Conservation (phyloP, 1,284 basidiomycete genomes). For the Rhodotorula sp. region DNA sequence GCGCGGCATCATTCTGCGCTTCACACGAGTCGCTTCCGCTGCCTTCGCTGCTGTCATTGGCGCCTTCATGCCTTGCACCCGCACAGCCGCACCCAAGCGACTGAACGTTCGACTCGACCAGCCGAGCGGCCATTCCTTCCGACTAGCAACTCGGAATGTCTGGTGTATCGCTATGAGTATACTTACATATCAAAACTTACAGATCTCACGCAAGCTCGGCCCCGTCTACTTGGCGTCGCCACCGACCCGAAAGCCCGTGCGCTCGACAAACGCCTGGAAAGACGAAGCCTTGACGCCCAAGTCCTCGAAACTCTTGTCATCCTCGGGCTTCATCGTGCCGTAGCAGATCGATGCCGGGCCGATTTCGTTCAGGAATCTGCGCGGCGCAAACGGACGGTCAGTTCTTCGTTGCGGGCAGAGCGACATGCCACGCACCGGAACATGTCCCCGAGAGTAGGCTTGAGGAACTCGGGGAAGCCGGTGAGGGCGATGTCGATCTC, state of each 20-base stretch:
- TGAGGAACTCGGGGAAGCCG: background rate
- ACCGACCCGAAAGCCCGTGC: slow-evolving; percentile 8
- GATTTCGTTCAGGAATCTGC: slow-evolving; percentile 1
- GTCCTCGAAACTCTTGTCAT: slow-evolving; percentile 7
- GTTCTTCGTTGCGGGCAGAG: too few species aligned
- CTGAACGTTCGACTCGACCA: too few species aligned
- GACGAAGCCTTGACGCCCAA: slow-evolving; percentile 17
- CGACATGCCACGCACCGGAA: background rate
- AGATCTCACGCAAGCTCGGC: too few species aligned
- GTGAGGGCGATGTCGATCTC: background rate
- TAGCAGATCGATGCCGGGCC: background rate
- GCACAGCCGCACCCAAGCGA: too few species aligned
- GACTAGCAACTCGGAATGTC: too few species aligned
- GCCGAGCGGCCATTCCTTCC: too few species aligned
- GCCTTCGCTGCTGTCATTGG: too few species aligned
- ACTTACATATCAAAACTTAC: too few species aligned
- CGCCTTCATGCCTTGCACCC: too few species aligned
- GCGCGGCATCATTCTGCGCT: too few species aligned
- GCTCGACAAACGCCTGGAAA: slow-evolving; percentile 3
- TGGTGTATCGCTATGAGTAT: too few species aligned
- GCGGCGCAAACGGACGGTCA: background rate
- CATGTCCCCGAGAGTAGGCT: background rate
- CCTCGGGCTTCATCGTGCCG: slow-evolving; percentile 1
- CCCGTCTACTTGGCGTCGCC: background rate
- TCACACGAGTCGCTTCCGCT: too few species aligned